phyloP scores from a whole-genome alignment of 1,284 basidiomycete species.

The Cryptococcus hybrid region DNA sequence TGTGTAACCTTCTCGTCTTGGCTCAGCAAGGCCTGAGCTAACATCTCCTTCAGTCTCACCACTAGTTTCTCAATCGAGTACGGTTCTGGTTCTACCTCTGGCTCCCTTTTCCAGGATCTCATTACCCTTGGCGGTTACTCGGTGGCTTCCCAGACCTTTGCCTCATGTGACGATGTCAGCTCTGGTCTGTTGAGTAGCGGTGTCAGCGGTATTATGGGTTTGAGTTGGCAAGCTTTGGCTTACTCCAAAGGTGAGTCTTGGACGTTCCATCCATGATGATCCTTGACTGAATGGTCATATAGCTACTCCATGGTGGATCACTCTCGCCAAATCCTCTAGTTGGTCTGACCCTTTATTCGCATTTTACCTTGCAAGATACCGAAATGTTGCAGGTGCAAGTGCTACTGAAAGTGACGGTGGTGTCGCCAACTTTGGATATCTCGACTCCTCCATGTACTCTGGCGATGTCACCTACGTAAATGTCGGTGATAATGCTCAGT shows the following conservation, averaged over 20 bases:
- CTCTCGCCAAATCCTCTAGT: slow-evolving; percentile 58
- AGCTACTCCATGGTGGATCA: slow-evolving; percentile 58
- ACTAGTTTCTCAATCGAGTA: slow-evolving; percentile 42
- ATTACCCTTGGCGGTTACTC: slow-evolving; percentile 79
- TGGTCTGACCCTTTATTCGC: slow-evolving; percentile 72
- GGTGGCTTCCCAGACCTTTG: slow-evolving; percentile 67
- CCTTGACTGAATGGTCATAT: not conserved
- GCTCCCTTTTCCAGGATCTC: slow-evolving; percentile 66
- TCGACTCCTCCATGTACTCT: slow-evolving; percentile 67
- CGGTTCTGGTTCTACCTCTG: slow-evolving; percentile 66
- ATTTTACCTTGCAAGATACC: slow-evolving; percentile 74
- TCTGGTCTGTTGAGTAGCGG: slow-evolving; percentile 43
- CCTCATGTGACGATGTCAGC: slow-evolving; percentile 45
- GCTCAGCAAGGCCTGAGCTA: not conserved
- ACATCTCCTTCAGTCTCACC: slow-evolving; percentile 17
- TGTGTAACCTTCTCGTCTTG: slow-evolving; percentile 2
- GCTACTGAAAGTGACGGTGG: slow-evolving; percentile 65
- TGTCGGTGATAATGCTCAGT: slow-evolving; percentile 47
- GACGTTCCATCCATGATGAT: not conserved
- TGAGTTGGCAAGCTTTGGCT: slow-evolving; percentile 53
- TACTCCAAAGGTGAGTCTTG: slow-evolving; percentile 41
- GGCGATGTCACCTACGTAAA: slow-evolving; percentile 76
- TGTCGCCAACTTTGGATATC: slow-evolving; percentile 62
- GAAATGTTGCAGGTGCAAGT: slow-evolving; percentile 57
- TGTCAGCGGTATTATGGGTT: slow-evolving; percentile 54